These are phyloP conservation scores for Aspergillus brasiliensis DNA, from an alignment of 2,329 filamentous ascomycete genomes.

Conservation along the genomic window DNA sequence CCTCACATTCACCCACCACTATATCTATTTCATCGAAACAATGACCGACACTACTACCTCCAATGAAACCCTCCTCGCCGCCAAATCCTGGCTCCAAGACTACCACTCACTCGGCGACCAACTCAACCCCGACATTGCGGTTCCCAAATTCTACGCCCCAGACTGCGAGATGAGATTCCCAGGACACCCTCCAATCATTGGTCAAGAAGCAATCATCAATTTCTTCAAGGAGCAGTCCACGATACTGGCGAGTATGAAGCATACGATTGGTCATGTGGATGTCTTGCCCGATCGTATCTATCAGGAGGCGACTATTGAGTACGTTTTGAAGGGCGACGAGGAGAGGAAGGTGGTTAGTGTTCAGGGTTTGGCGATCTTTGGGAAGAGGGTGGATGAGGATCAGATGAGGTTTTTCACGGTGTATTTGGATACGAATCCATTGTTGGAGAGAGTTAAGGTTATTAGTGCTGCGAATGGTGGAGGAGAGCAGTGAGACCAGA, in stretches of 20 bases:
- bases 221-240: slow-evolving; percentile 1
- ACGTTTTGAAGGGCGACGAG: neutral
- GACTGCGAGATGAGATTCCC: neutral
- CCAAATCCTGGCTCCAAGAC: slow-evolving; percentile 18
- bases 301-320: neutral
- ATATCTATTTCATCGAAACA: neutral
- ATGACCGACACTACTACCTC: neutral
- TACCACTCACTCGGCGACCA: neutral
- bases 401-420: neutral
- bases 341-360: neutral
- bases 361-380: neutral
- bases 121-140: neutral
- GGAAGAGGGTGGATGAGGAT: neutral
- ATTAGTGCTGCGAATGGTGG: neutral
- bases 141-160: neutral
- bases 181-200: neutral
- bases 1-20: too few relatives aligned
- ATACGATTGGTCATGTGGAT: neutral
- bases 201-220: neutral
- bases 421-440: neutral
- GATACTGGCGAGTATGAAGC: neutral
- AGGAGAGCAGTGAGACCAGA: too few relatives aligned
- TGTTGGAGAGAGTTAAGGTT: neutral
- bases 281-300: neutral
- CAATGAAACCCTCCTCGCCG: neutral